Percentiles rank a stretch among this genome's conserved stretches.
Conservation (phyloP, 208 protist genomes). For the Blechomonas ayalai region DNA sequence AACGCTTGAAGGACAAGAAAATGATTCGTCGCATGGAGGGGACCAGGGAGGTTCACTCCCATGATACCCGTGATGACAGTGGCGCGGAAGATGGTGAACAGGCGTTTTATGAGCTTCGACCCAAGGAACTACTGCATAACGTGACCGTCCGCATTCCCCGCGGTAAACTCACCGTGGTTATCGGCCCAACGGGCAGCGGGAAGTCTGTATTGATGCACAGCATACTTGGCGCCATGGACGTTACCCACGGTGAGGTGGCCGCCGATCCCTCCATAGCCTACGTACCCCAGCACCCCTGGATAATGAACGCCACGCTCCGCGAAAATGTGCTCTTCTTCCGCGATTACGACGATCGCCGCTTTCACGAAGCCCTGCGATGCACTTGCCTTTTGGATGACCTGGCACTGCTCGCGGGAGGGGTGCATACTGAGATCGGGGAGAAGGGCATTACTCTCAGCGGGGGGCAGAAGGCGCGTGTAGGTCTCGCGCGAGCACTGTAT, state of each 20-base stretch:
- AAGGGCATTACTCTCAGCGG: conserved; percentile 50
- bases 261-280: conserved; percentile 62
- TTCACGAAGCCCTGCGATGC: conserved; percentile 24
- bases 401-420: conserved; percentile 39
- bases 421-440: conserved; percentile 59
- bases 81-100: conserved; percentile 1
- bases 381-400: conserved; percentile 79
- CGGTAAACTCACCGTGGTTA: conserved; percentile 50
- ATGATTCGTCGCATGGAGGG: background rate
- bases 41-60: too few relatives aligned
- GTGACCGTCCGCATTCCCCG: conserved; percentile 29
- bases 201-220: conserved; percentile 52
- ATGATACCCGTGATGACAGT: too few relatives aligned
- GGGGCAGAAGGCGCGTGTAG: conserved; percentile 45
- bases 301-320: conserved; percentile 88
- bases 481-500: conserved; percentile 44
- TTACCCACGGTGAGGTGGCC: conserved; percentile 22
- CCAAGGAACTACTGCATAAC: conserved; percentile 23
- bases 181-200: conserved; percentile 67
- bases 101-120: conserved; percentile 23
- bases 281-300: conserved; percentile 87
- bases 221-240: conserved; percentile 25
- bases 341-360: conserved; percentile 26
- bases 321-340: conserved; percentile 92
- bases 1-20: background rate